A percentile compares a stretch with the other conserved stretches of the same genome.
Evolutionary conservation across 257 asterid genomes (phyloP).

Genomic region (Fraxinus anomala): DNA sequence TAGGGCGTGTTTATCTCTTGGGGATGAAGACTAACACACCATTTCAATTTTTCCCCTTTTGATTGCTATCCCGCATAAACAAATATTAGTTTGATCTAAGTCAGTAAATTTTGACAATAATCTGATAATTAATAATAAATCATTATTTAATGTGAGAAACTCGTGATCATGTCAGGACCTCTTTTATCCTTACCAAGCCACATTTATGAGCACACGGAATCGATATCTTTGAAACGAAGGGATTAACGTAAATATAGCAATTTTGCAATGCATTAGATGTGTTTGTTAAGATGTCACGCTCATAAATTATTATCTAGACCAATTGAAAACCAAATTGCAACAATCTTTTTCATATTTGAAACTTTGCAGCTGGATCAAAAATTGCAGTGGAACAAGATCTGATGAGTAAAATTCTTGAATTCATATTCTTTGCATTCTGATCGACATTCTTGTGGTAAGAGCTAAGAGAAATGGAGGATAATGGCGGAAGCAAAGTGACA

Average conservation of each 20-base stretch:
- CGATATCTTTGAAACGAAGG: not conserved
- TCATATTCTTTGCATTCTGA: slow-evolving; percentile 13
- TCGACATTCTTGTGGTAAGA: slow-evolving; percentile 18
- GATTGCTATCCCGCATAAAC: no score
- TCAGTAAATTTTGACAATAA: not conserved
- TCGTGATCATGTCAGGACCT: no score
- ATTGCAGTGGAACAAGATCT: slow-evolving; percentile 52
- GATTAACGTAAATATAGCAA: not conserved
- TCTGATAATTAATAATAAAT: not conserved
- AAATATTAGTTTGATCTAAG: no score
- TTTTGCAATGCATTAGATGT: slow-evolving; percentile 12
- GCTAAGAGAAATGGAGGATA: slow-evolving; percentile 49
- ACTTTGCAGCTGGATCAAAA: slow-evolving; percentile 7
- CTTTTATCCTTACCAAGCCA: slow-evolving; percentile 1
- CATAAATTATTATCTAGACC: slow-evolving; percentile 1
- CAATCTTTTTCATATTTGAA: slow-evolving; percentile 18
- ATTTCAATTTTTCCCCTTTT: no score
- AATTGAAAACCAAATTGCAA: slow-evolving; percentile 13
- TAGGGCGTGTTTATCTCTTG: no score
- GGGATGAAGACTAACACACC: no score
- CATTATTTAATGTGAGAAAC: no score
- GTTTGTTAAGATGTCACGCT: not conserved
- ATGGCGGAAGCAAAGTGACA: slow-evolving; percentile 51
- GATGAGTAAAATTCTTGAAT: slow-evolving; percentile 38
- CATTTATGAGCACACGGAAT: slow-evolving; percentile 29